Conservation (phyloP, 2,329 filamentous ascomycete species). For the Penicillium vulpinum region DNA sequence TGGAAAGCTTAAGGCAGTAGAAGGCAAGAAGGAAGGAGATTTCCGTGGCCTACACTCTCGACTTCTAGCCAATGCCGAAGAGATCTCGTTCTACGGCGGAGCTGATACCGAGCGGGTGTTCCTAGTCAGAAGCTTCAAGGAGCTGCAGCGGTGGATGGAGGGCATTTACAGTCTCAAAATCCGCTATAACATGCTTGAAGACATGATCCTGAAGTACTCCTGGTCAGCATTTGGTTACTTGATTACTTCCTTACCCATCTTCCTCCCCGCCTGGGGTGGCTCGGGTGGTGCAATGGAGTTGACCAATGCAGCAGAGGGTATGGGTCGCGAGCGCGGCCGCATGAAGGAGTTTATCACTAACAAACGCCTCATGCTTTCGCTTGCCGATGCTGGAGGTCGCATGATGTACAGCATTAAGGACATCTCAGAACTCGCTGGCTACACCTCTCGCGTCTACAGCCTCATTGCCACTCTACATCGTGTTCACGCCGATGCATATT, state of each 20-base stretch:
- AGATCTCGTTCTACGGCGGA: slow-evolving; percentile 95
- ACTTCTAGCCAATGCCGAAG: slow-evolving; percentile 93
- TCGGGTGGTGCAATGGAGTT: slow-evolving; percentile 72
- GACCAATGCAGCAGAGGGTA: slow-evolving; percentile 38
- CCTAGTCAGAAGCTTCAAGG: slow-evolving; percentile 87
- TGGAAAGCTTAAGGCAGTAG: slow-evolving; percentile 93
- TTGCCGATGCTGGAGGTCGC: slow-evolving; percentile 90
- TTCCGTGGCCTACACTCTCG: slow-evolving; percentile 89
- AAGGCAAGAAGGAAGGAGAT: slow-evolving; percentile 91
- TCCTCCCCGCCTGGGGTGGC: slow-evolving; percentile 91
- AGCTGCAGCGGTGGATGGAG: slow-evolving; percentile 95
- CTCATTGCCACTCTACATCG: slow-evolving; percentile 92
- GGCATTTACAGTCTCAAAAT: slow-evolving; percentile 97
- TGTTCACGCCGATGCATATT: slow-evolving; percentile 87
- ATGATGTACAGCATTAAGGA: slow-evolving; percentile 99
- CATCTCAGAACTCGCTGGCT: slow-evolving; percentile 88
- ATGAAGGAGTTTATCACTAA: slow-evolving; percentile 99
- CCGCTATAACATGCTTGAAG: slow-evolving; percentile 96
- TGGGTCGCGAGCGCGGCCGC: slow-evolving; percentile 69
- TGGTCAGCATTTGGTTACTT: slow-evolving; percentile 98
- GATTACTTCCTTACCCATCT: slow-evolving; percentile 87
- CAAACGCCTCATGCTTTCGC: slow-evolving; percentile 94
- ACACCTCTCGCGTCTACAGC: slow-evolving; percentile 94
- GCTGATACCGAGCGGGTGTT: slow-evolving; percentile 94
- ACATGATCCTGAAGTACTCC: slow-evolving; percentile 96